Conservation (phyloP, 148 eudicot genomes). For the Diospyros kaki region DNA sequence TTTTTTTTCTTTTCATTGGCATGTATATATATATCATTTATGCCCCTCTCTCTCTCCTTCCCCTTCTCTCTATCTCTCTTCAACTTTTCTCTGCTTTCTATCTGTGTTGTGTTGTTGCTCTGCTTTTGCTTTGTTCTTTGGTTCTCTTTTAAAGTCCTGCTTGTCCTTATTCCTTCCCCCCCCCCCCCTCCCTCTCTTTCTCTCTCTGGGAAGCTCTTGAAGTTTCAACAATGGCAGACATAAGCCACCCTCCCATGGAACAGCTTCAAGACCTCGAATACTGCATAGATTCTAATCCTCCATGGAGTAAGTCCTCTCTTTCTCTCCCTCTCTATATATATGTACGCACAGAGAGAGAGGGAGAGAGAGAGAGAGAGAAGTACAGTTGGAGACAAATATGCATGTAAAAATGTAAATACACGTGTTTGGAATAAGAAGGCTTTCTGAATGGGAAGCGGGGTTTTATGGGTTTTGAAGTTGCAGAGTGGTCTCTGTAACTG, state of each 20-base stretch:
- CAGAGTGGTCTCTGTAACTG: background rate
- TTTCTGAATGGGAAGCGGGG: conserved; percentile 12
- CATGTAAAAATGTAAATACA: background rate
- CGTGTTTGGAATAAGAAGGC: background rate
- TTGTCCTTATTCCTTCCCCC: conserved; percentile 8
- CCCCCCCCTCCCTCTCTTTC: conserved; percentile 9
- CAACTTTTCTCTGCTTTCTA: conserved; percentile 15
- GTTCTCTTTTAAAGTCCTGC: background rate
- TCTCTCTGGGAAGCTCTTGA: conserved; percentile 24
- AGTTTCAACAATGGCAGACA: conserved; percentile 72
- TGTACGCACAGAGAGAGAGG: background rate
- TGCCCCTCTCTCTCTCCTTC: no score
- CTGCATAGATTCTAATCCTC: conserved; percentile 98
- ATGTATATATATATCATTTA: no score
- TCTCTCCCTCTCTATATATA: background rate
- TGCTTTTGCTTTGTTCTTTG: conserved; percentile 23
- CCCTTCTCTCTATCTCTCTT: background rate
- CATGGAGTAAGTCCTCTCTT: conserved; percentile 65
- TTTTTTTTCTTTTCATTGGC: no score
- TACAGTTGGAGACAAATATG: background rate
- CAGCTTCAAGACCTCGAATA: conserved; percentile 99
- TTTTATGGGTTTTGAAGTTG: conserved; percentile 9
- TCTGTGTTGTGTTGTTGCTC: background rate
- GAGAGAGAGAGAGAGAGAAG: no score
- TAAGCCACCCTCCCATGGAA: conserved; percentile 87